Percentiles rank a stretch among this genome's conserved stretches.
Conservation (phyloP, 2,329 filamentous ascomycete genomes). For the Aspergillus hortae region DNA sequence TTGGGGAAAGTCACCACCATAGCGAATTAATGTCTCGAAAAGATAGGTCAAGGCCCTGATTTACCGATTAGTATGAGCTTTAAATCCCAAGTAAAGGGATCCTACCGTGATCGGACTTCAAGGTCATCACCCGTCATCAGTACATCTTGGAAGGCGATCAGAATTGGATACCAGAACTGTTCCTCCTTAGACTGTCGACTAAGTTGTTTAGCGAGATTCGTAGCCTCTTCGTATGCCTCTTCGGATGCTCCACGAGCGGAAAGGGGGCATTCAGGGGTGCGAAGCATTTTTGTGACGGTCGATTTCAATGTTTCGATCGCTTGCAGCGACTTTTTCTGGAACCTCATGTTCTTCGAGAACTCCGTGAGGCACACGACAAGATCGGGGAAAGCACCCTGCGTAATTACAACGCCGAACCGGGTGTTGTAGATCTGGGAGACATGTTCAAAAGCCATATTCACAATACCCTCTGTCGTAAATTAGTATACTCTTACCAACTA, state of each 20-base stretch:
- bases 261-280: slow-evolving; percentile 89
- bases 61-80: slow-evolving; percentile 5
- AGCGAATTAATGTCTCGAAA: slow-evolving; percentile 86
- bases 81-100: slow-evolving; percentile 1
- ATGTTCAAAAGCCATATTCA: slow-evolving; percentile 95
- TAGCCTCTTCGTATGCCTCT: slow-evolving; percentile 43
- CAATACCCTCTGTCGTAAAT: slow-evolving; percentile 68
- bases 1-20: slow-evolving; percentile 84
- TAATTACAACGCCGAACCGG: slow-evolving; percentile 91
- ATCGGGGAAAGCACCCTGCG: slow-evolving; percentile 94
- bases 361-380: slow-evolving; percentile 94
- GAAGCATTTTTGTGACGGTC: slow-evolving; percentile 90
- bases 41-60: slow-evolving; percentile 84
- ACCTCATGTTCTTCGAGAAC: slow-evolving; percentile 97
- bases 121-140: slow-evolving; percentile 98
- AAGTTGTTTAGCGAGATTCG: slow-evolving; percentile 58
- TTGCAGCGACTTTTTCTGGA: slow-evolving; percentile 97
- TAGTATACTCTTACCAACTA: slow-evolving; percentile 16
- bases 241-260: slow-evolving; percentile 58
- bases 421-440: slow-evolving; percentile 94
- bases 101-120: slow-evolving; percentile 73
- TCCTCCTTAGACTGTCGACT: slow-evolving; percentile 88
- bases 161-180: slow-evolving; percentile 96
- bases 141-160: slow-evolving; percentile 98
- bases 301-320: slow-evolving; percentile 94